Conservation (phyloP, 306 rosid genomes). For the Mucuna pruriens region DNA sequence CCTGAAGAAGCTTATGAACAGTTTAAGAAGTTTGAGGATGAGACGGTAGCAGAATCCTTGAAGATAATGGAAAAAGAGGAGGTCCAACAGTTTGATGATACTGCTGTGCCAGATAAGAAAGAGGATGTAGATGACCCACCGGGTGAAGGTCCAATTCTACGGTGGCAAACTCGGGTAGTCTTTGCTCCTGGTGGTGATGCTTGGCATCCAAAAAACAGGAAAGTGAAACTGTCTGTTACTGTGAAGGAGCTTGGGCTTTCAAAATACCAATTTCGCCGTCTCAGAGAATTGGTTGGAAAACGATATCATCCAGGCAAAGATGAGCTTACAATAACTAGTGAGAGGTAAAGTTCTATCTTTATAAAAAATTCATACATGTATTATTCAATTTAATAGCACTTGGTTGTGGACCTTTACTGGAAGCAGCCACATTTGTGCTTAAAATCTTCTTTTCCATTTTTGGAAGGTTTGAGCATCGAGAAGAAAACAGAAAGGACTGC, state of each 20-base stretch:
- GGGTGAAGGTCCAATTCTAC: conserved; percentile 95
- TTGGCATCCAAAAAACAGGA: conserved; percentile 96
- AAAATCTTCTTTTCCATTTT: conserved; percentile 30
- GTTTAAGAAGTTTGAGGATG: conserved; percentile 85
- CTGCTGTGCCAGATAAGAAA: conserved; percentile 58
- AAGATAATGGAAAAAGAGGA: conserved; percentile 69
- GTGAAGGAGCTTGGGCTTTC: conserved; percentile 96
- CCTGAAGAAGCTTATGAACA: conserved; percentile 82
- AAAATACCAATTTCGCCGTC: conserved; percentile 78
- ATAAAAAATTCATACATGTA: conserved; percentile 7
- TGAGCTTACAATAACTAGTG: conserved; percentile 89
- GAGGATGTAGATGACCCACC: conserved; percentile 78
- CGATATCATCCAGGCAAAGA: conserved; percentile 95
- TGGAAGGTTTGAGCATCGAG: conserved; percentile 89
- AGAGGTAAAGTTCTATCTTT: conserved; percentile 59
- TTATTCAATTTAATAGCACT: neutral
- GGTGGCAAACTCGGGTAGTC: conserved; percentile 86
- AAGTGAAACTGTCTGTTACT: conserved; percentile 86
- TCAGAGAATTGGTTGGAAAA: conserved; percentile 88
- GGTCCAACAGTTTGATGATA: conserved; percentile 52
- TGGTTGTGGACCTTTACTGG: neutral
- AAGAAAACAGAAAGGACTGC: conserved; percentile 97
- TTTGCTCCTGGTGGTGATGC: conserved; percentile 98
- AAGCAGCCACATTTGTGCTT: conserved; percentile 23
- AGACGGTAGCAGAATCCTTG: conserved; percentile 62